A percentile compares a stretch with the other conserved stretches of the same genome.
These are phyloP conservation scores for Bonnemaisonia californica DNA, from an alignment of 31 red algal genomes.

Conservation along the genomic window DNA sequence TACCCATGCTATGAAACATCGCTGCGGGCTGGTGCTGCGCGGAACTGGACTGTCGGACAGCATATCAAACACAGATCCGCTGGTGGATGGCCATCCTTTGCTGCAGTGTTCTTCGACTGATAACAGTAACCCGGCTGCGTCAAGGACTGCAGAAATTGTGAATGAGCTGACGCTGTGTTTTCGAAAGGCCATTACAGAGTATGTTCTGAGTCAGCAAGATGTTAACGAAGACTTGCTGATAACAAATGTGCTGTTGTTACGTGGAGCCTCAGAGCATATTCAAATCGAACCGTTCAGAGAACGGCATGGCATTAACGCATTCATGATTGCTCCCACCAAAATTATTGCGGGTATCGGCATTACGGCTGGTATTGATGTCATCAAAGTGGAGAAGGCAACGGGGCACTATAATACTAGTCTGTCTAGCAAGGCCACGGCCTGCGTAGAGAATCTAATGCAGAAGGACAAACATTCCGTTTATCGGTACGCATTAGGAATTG, in stretches of 20 bases:
- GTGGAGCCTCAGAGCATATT: constrained; percentile 32
- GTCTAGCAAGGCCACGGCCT: constrained; percentile 21
- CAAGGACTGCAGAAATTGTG: constrained; percentile 32
- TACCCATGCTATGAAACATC: constrained; percentile 37
- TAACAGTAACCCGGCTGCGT: background rate
- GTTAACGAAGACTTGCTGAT: background rate
- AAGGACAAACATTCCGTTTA: constrained; percentile 5
- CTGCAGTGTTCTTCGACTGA: background rate
- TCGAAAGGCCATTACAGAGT: background rate
- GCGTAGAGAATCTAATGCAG: constrained; percentile 31
- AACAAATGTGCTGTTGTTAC: constrained; percentile 46
- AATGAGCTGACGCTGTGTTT: constrained; percentile 28
- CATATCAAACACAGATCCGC: constrained; percentile 56
- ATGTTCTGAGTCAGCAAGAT: background rate
- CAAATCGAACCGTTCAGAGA: constrained; percentile 15
- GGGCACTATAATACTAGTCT: constrained; percentile 40
- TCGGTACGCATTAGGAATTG: constrained; percentile 35
- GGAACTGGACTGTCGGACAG: constrained; percentile 37
- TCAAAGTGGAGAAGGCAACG: constrained; percentile 46
- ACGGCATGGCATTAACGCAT: constrained; percentile 24
- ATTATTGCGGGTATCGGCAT: constrained; percentile 47
- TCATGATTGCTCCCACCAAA: constrained; percentile 60
- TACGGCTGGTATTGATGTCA: constrained; percentile 31
- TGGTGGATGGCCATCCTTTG: constrained; percentile 44
- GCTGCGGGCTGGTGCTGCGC: constrained; percentile 36